Evolutionary conservation across 1,139 yeast genomes (phyloP).

Genomic region (Candida gigantensis): DNA sequence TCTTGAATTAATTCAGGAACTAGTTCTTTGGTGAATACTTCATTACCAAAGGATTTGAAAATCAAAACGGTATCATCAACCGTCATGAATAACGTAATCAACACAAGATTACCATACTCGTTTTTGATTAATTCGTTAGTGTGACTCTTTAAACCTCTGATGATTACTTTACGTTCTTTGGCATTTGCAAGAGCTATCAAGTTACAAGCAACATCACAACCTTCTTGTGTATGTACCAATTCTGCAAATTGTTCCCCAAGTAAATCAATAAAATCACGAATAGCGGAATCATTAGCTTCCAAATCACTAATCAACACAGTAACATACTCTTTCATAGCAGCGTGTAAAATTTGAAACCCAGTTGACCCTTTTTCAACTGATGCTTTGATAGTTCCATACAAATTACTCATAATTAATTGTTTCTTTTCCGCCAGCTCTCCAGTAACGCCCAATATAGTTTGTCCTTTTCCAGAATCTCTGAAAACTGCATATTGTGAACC

Average conservation of each 20-base stretch:
- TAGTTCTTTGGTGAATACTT: slow-evolving; percentile 54
- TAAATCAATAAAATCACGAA: slow-evolving; percentile 79
- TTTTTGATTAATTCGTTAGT: slow-evolving; percentile 73
- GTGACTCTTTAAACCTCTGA: slow-evolving; percentile 74
- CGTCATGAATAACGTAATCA: slow-evolving; percentile 76
- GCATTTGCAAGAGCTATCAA: slow-evolving; percentile 84
- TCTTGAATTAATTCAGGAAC: slow-evolving; percentile 63
- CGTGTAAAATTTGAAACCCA: slow-evolving; percentile 94
- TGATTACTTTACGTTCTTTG: slow-evolving; percentile 82
- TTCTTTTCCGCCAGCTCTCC: slow-evolving; percentile 80
- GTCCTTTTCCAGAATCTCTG: slow-evolving; percentile 69
- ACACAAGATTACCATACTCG: slow-evolving; percentile 82
- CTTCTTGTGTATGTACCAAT: slow-evolving; percentile 92
- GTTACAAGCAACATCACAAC: slow-evolving; percentile 84
- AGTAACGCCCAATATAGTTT: slow-evolving; percentile 66
- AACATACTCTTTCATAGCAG: slow-evolving; percentile 90
- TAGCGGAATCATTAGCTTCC: slow-evolving; percentile 55
- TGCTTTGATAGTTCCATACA: slow-evolving; percentile 81
- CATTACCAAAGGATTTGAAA: slow-evolving; percentile 67
- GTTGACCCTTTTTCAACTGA: slow-evolving; percentile 95
- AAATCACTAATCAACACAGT: slow-evolving; percentile 59
- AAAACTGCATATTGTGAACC: slow-evolving; percentile 95
- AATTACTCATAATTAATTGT: slow-evolving; percentile 71
- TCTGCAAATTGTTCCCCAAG: slow-evolving; percentile 90
- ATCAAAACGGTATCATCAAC: slow-evolving; percentile 93